These are phyloP conservation scores for Ophiocordyceps sinensis DNA, from an alignment of 2,329 filamentous ascomycete genomes.

Conservation along the genomic window DNA sequence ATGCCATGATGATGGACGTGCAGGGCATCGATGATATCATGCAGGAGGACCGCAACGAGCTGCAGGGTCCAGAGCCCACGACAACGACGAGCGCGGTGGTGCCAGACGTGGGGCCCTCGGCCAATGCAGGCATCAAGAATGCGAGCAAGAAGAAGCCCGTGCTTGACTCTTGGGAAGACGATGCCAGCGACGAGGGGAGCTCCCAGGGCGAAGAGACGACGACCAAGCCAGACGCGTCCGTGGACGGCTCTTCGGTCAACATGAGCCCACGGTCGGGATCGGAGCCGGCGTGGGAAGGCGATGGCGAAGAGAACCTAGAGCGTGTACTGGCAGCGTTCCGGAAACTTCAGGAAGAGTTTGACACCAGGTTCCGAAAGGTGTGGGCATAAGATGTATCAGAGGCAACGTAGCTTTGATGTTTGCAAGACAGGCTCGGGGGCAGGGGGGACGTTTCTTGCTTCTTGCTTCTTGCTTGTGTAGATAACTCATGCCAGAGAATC, in stretches of 20 bases:
- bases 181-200: slow-evolving; percentile 15
- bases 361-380: slow-evolving; percentile 46
- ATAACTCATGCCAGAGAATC: no score
- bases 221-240: slow-evolving; percentile 11
- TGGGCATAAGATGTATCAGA: slow-evolving; percentile 39
- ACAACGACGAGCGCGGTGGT: background rate
- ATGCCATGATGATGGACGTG: slow-evolving; percentile 28
- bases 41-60: slow-evolving; percentile 17
- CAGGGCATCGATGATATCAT: slow-evolving; percentile 26
- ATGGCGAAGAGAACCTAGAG: slow-evolving; percentile 32
- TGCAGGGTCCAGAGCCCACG: background rate
- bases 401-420: no score
- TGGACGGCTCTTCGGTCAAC: background rate
- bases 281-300: slow-evolving; percentile 7
- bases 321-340: slow-evolving; percentile 46
- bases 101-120: slow-evolving; percentile 6
- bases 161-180: slow-evolving; percentile 1
- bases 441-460: no score
- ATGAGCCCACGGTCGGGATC: slow-evolving; percentile 1
- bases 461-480: no score
- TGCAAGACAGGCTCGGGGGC: no score
- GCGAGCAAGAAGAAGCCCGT: slow-evolving; percentile 1
- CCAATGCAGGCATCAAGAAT: slow-evolving; percentile 1
- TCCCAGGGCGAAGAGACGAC: slow-evolving; percentile 5
- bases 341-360: slow-evolving; percentile 42